Base-by-base conservation (phyloP, 768 basidiomycete genomes). In the Phlebiopsis flavidoalba region DNA sequence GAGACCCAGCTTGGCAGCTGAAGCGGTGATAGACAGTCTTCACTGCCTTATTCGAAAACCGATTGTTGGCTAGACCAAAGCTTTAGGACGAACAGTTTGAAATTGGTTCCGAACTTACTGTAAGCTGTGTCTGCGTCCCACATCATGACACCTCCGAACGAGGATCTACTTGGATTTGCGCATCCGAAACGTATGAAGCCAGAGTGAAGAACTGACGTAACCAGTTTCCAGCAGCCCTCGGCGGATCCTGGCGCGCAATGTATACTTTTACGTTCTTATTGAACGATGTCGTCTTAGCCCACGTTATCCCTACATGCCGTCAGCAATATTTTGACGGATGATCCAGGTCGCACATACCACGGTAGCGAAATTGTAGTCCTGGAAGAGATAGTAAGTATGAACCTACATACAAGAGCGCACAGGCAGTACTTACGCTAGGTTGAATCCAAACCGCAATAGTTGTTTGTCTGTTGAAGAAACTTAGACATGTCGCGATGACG, bases 251-350 rank as follows among this genome's bases (percentile, higher is more conserved):
- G 85, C 43, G 83, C 84, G 51, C 86, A 54, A 89, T 82, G 72
- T 82, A 87, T 17, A 88, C 74, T 69, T 86, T 86, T 33, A 86
- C 82, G 63, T 85, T 80, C 63, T 75, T 77, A 73, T 86, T 88
- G 1, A 79, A 79, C 52, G 84, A 85, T 3, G 75, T 74, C 14
- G 73, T 79, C 58, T 81, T 80, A 22, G 87, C 86, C 86, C 85
- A 88, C n/a, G 67, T 77, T 76, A 64, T 87, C 85, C 86, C 40
- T 43, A 8, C 86, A 85, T 43, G 11, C 58, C 37, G n/a, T 47
- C 45, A 24, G 11, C 14, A 36, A 15, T 1, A 45, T 21, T 17
- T 37, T 8, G 8, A 54, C n/a, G 17, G 22, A 31, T 26, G 40
- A 67, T 26, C 66, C 83, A 84, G 17, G 17, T 17, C 11, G 17